A percentile compares a stretch with the other conserved stretches of the same genome.
Evolutionary conservation across 495 filamentous ascomycete genomes (phyloP).

Genomic region (Neurospora sp.): DNA sequence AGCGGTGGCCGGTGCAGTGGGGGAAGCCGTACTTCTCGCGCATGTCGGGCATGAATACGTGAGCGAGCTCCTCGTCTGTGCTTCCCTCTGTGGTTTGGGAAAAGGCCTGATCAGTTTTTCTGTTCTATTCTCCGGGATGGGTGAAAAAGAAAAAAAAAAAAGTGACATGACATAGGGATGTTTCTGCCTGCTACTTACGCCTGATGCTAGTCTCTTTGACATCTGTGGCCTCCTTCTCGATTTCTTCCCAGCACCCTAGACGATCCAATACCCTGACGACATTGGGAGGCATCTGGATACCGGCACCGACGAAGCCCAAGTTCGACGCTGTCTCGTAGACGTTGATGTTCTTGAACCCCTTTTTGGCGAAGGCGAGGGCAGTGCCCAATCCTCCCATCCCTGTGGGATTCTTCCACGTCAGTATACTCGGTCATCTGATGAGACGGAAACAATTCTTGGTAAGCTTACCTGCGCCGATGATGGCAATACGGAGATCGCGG

Average conservation of each 20-base stretch:
- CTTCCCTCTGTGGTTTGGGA: conserved; percentile 44
- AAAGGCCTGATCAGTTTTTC: neutral
- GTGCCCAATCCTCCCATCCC: conserved; percentile 71
- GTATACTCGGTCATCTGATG: neutral
- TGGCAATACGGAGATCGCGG: conserved; percentile 30
- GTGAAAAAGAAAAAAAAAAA: neutral
- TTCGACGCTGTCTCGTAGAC: conserved; percentile 66
- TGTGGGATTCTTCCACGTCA: conserved; percentile 15
- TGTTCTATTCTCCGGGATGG: neutral
- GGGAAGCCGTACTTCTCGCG: conserved; percentile 57
- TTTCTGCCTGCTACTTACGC: conserved; percentile 9
- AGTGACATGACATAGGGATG: neutral
- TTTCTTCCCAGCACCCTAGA: conserved; percentile 58
- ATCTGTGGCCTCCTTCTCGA: conserved; percentile 50
- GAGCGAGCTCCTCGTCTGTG: conserved; percentile 55
- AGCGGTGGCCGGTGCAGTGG: conserved; percentile 71
- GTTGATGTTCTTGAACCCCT: conserved; percentile 61
- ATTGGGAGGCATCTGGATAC: conserved; percentile 74
- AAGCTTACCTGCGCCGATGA: conserved; percentile 33
- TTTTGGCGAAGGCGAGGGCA: conserved; percentile 62
- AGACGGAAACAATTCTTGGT: neutral
- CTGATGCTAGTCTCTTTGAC: conserved; percentile 37
- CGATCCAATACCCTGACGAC: conserved; percentile 65
- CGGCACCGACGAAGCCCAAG: conserved; percentile 72
- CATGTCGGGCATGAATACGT: conserved; percentile 60